Evolutionary conservation across 2,329 filamentous ascomycete species (phyloP).

Genomic region (Epichloe elymi): DNA sequence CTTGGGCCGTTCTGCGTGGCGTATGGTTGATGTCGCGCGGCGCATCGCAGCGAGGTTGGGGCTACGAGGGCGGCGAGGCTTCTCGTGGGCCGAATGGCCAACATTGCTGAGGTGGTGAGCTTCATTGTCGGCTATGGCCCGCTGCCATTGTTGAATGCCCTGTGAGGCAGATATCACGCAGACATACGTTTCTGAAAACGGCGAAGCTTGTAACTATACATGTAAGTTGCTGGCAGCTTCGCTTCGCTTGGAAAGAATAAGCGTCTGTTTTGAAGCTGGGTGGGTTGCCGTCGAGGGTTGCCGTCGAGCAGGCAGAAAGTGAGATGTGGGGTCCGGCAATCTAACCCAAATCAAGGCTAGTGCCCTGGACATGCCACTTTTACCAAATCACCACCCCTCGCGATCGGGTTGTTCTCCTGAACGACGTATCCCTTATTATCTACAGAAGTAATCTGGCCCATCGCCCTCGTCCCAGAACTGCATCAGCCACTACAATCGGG

Average conservation of each 20-base stretch:
- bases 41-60: neutral
- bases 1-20: constrained; percentile 41
- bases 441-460: neutral
- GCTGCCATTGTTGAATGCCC: constrained; percentile 20
- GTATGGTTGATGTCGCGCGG: constrained; percentile 30
- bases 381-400: constrained; percentile 20
- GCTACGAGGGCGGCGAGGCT: constrained; percentile 12
- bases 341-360: constrained; percentile 22
- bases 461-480: neutral
- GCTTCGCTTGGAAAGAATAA: constrained; percentile 2
- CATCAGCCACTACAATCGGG: neutral
- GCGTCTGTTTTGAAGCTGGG: no score
- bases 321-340: constrained; percentile 11
- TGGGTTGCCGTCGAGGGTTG: constrained; percentile 5
- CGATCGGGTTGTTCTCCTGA: constrained; percentile 24
- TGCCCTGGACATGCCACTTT: constrained; percentile 29
- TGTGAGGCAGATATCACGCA: neutral
- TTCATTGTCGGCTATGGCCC: constrained; percentile 32
- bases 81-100: constrained; percentile 20
- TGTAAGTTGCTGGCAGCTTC: neutral
- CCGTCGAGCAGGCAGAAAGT: constrained; percentile 15
- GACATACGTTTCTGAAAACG: neutral
- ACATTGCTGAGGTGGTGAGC: constrained; percentile 19
- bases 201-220: neutral
- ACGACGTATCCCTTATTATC: constrained; percentile 6